These are phyloP conservation scores for Alternaria sp. DNA, from an alignment of 2,329 filamentous ascomycete genomes.

Conservation along the genomic window DNA sequence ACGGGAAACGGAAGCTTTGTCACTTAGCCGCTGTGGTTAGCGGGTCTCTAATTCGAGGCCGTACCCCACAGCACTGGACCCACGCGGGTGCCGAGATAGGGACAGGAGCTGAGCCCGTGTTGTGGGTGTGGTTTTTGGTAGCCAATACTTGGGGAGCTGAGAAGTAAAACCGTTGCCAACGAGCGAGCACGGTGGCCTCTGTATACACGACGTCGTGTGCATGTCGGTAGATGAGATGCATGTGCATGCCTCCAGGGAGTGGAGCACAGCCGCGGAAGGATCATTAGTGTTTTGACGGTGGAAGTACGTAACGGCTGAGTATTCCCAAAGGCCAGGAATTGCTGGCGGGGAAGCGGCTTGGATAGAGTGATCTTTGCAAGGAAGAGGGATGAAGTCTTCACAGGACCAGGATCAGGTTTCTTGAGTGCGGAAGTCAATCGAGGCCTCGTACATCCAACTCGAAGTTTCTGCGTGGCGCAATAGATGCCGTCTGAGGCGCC, in stretches of 20 bases:
- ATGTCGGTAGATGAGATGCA: constrained; percentile 10
- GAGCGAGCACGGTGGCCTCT: constrained; percentile 8
- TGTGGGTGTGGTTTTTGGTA: constrained; percentile 10
- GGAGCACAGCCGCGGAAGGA: constrained; percentile 15
- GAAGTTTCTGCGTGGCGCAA: constrained; percentile 13
- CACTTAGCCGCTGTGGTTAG: constrained; percentile 14
- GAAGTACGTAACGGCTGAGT: constrained; percentile 12
- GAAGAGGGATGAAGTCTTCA: neutral
- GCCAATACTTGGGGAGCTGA: constrained; percentile 14
- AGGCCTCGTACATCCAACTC: constrained; percentile 15
- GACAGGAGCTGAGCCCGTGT: constrained; percentile 1
- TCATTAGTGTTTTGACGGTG: constrained; percentile 16
- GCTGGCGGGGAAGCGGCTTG: constrained; percentile 9
- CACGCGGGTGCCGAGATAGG: constrained; percentile 8
- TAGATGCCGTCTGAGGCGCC: constrained; percentile 12
- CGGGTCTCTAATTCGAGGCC: constrained; percentile 10
- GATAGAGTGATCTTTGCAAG: constrained; percentile 11
- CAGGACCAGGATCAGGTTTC: constrained; percentile 4
- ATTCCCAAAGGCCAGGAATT: constrained; percentile 9
- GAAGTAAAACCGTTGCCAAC: constrained; percentile 13
- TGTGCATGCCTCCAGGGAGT: constrained; percentile 4
- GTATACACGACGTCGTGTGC: constrained; percentile 13
- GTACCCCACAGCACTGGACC: constrained; percentile 14
- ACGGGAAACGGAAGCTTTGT: constrained; percentile 13
- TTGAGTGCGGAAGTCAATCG: neutral